Evolutionary conservation across 2,329 filamentous ascomycete genomes (phyloP).

Genomic region (Aspergillus pseudoterreus): DNA sequence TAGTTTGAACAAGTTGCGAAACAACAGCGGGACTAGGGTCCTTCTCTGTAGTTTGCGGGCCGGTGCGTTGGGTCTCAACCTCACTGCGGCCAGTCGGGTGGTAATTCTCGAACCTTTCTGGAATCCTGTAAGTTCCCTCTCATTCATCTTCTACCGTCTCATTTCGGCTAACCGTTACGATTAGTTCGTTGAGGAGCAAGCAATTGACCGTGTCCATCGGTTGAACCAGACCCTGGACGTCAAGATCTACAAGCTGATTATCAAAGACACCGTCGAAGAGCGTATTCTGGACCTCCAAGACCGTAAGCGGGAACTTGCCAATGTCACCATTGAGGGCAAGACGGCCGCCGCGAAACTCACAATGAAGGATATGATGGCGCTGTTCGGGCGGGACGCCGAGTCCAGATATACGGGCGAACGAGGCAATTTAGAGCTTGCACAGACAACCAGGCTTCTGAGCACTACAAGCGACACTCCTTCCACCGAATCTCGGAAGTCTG

Average conservation of each 20-base stretch:
- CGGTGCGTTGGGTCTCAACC: slow-evolving; percentile 85
- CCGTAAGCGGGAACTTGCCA: slow-evolving; percentile 87
- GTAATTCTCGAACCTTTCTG: slow-evolving; percentile 97
- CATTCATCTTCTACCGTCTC: slow-evolving; percentile 10
- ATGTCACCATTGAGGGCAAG: slow-evolving; percentile 81
- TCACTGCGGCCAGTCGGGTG: slow-evolving; percentile 89
- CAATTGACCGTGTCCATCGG: slow-evolving; percentile 97
- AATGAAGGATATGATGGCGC: slow-evolving; percentile 86
- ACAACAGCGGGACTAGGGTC: slow-evolving; percentile 71
- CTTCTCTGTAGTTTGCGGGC: slow-evolving; percentile 92
- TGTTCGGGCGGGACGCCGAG: slow-evolving; percentile 73
- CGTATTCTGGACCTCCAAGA: slow-evolving; percentile 92
- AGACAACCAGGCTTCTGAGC: slow-evolving; percentile 29
- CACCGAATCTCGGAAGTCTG: slow-evolving; percentile 3
- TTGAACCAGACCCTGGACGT: slow-evolving; percentile 95
- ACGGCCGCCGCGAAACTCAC: slow-evolving; percentile 76
- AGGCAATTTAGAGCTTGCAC: slow-evolving; percentile 36
- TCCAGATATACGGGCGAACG: slow-evolving; percentile 39
- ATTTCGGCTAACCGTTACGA: slow-evolving; percentile 12
- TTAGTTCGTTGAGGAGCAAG: slow-evolving; percentile 95
- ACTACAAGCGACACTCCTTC: slow-evolving; percentile 21
- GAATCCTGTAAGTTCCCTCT: slow-evolving; percentile 68
- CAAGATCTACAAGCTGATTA: slow-evolving; percentile 89
- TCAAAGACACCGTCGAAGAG: slow-evolving; percentile 83
- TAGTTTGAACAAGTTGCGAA: slow-evolving; percentile 71